phyloP scores from a whole-genome alignment of 108 stramenopile genomes.

The Conticribra guillardii region DNA sequence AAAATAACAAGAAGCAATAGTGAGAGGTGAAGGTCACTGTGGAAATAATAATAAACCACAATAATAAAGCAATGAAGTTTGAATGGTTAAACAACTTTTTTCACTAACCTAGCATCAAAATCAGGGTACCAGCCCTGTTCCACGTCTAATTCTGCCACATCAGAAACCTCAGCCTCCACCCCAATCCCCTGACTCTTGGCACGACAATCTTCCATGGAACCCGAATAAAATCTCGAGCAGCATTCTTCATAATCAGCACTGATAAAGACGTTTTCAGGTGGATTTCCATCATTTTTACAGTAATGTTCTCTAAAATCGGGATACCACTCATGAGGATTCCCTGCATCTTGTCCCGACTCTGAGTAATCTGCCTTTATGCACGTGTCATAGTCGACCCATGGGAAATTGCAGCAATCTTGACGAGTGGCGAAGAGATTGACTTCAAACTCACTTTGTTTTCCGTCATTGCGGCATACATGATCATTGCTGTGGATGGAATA shows the following conservation, averaged over 20 bases:
- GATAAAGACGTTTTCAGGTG: constrained; percentile 7
- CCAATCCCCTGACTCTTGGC: neutral
- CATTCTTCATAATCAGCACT: constrained; percentile 7
- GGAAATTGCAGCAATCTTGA: constrained; percentile 30
- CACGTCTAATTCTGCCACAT: neutral
- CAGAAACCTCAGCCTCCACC: neutral
- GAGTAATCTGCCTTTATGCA: neutral
- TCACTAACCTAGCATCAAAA: neutral
- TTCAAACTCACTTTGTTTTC: constrained; percentile 20
- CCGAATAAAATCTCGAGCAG: constrained; percentile 15
- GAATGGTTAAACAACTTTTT: too few relatives aligned
- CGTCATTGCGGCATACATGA: constrained; percentile 19
- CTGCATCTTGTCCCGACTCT: neutral
- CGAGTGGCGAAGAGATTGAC: constrained; percentile 25
- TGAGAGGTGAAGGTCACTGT: too few relatives aligned
- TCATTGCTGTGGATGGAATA: neutral
- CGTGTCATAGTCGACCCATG: constrained; percentile 9
- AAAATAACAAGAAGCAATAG: too few relatives aligned
- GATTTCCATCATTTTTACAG: constrained; percentile 29
- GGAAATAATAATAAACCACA: too few relatives aligned
- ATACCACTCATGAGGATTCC: constrained; percentile 8
- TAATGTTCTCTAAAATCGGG: constrained; percentile 11
- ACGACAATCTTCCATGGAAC: neutral
- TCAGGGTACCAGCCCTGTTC: neutral
- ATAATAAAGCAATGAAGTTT: too few relatives aligned